phyloP scores from a whole-genome alignment of 2,329 filamentous ascomycete species.

The Lomentospora prolificans region DNA sequence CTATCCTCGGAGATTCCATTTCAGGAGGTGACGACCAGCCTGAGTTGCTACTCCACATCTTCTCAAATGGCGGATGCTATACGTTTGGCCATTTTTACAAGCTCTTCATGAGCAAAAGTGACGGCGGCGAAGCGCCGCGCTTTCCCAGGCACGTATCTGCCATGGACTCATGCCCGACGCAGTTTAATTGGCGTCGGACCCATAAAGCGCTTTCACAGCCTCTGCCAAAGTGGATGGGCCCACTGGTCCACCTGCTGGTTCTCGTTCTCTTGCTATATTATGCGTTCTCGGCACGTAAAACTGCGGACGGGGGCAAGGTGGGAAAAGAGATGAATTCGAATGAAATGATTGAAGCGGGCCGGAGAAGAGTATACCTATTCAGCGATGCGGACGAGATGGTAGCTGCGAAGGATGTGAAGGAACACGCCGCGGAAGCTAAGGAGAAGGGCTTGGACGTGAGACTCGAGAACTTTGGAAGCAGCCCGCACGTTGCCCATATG shows the following conservation, averaged over 20 bases:
- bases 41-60: conserved; percentile 35
- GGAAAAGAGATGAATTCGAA: conserved; percentile 10
- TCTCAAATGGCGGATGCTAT: conserved; percentile 42
- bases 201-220: not conserved
- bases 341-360: conserved; percentile 5
- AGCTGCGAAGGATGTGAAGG: conserved; percentile 10
- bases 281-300: not conserved
- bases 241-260: conserved; percentile 2
- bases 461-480: conserved; percentile 11
- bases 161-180: conserved; percentile 16
- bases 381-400: conserved; percentile 11
- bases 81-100: conserved; percentile 28
- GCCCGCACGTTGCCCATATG: conserved; percentile 13
- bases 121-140: conserved; percentile 6
- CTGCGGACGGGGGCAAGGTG: conserved; percentile 4
- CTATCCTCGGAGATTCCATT: conserved; percentile 16
- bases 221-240: not conserved
- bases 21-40: conserved; percentile 14
- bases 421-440: conserved; percentile 11
- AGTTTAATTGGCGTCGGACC: not conserved
- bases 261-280: not conserved
- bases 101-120: conserved; percentile 20
- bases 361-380: conserved; percentile 13
- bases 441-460: conserved; percentile 9
- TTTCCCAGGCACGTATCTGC: conserved; percentile 34